Percentiles rank a stretch among this genome's conserved stretches.
These are phyloP conservation scores for Gymnopus androsaceus DNA, from an alignment of 1,284 basidiomycete genomes.

Conservation along the genomic window DNA sequence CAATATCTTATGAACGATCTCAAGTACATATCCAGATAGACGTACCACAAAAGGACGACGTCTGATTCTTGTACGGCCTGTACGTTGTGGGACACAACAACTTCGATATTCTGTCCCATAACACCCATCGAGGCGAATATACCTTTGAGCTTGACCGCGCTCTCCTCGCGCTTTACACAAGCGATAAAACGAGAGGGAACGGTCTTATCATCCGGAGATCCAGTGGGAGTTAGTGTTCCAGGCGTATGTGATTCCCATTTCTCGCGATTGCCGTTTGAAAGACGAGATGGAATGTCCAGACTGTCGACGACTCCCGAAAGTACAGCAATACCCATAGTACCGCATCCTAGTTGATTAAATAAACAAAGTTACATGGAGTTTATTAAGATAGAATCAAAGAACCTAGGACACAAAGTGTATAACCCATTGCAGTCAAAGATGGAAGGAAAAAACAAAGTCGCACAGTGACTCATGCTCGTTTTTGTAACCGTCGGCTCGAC, in stretches of 20 bases:
- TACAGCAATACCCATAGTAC: slow-evolving; percentile 98
- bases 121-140: slow-evolving; percentile 62
- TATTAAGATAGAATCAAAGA: not conserved
- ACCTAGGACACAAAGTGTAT: slow-evolving; percentile 66
- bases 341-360: slow-evolving; percentile 76
- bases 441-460: slow-evolving; percentile 11
- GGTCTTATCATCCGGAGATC: slow-evolving; percentile 55
- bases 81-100: slow-evolving; percentile 74
- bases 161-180: slow-evolving; percentile 83
- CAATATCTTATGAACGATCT: not conserved
- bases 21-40: slow-evolving; percentile 5
- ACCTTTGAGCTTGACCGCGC: slow-evolving; percentile 67
- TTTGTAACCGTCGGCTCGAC: slow-evolving; percentile 94
- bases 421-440: slow-evolving; percentile 46
- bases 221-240: slow-evolving; percentile 77
- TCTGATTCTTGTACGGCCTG: slow-evolving; percentile 74
- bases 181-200: slow-evolving; percentile 86
- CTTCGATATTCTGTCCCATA: slow-evolving; percentile 66
- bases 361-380: slow-evolving; percentile 11
- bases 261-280: slow-evolving; percentile 23
- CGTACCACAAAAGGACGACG: slow-evolving; percentile 87
- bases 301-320: slow-evolving; percentile 87
- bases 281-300: slow-evolving; percentile 52
- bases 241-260: slow-evolving; percentile 86
- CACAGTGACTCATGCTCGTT: slow-evolving; percentile 45